phyloP scores from a whole-genome alignment of 805 yeast species.

The Pichia deserticola region DNA sequence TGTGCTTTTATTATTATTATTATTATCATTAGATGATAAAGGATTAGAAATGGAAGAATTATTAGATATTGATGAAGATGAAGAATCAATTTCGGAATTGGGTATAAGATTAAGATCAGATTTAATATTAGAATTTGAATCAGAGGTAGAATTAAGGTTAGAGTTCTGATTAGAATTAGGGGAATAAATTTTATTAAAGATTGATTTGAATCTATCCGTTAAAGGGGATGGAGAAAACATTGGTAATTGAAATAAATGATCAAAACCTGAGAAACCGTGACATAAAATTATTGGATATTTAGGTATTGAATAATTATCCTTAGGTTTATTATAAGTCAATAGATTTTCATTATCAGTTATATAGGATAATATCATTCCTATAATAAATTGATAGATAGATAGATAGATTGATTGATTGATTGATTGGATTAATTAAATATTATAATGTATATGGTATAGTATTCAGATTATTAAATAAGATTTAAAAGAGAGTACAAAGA shows the following conservation, averaged over 20 bases:
- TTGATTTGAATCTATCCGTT: conserved; percentile 1
- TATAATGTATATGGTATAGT: too few species aligned
- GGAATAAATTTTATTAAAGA: background rate
- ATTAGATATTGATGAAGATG: background rate
- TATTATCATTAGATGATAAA: too few species aligned
- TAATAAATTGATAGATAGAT: too few species aligned
- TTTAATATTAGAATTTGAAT: too few species aligned
- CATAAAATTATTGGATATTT: conserved; percentile 22
- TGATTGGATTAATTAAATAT: background rate
- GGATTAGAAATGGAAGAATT: too few species aligned
- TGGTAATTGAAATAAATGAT: conserved; percentile 10
- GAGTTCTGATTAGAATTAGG: too few species aligned
- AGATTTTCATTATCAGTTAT: background rate
- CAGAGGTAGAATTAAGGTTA: too few species aligned
- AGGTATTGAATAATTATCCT: conserved; percentile 14
- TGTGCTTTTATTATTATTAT: too few species aligned
- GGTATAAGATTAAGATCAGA: too few species aligned
- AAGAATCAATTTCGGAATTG: background rate
- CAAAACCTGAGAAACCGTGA: conserved; percentile 19
- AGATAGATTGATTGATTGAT: background rate
- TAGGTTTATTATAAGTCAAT: background rate
- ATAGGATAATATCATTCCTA: background rate
- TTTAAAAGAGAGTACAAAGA: too few species aligned
- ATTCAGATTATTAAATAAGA: too few species aligned
- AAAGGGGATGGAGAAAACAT: background rate